phyloP scores from a whole-genome alignment of 805 yeast genomes.

The Wickerhamomyces silvicola region DNA sequence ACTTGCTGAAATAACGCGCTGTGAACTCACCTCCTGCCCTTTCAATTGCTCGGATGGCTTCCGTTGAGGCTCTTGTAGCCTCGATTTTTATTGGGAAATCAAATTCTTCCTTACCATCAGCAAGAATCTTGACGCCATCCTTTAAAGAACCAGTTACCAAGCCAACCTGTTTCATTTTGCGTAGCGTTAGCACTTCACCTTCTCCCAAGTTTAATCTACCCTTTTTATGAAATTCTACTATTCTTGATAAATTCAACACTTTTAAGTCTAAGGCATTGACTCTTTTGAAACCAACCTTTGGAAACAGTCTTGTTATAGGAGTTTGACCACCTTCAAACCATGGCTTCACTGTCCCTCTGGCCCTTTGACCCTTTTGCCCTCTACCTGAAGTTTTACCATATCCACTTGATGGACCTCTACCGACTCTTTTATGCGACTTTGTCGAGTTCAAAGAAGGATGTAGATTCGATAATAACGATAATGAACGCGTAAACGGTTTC shows the following conservation, averaged over 20 bases:
- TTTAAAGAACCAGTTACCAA: constrained; percentile 62
- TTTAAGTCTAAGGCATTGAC: constrained; percentile 45
- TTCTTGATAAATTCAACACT: constrained; percentile 53
- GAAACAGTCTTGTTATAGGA: constrained; percentile 80
- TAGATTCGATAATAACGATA: constrained; percentile 47
- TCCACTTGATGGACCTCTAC: constrained; percentile 94
- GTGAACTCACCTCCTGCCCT: constrained; percentile 65
- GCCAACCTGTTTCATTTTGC: constrained; percentile 69
- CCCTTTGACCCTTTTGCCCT: constrained; percentile 98
- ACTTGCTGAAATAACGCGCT: constrained; percentile 60
- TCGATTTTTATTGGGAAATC: constrained; percentile 67
- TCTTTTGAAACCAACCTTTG: constrained; percentile 76
- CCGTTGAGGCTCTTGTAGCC: constrained; percentile 72
- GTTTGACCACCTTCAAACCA: constrained; percentile 99
- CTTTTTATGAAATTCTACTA: constrained; percentile 62
- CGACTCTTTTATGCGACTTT: constrained; percentile 62
- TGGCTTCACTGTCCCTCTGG: constrained; percentile 81
- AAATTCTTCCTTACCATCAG: constrained; percentile 46
- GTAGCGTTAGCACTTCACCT: constrained; percentile 66
- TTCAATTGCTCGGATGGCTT: constrained; percentile 72
- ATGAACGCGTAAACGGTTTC: constrained; percentile 23
- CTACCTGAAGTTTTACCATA: constrained; percentile 93
- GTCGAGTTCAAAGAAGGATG: constrained; percentile 60
- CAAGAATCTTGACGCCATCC: constrained; percentile 80
- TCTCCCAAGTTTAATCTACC: constrained; percentile 55